These are phyloP conservation scores for Hericium erinaceus DNA, from an alignment of 768 basidiomycete species.

Conservation along the genomic window DNA sequence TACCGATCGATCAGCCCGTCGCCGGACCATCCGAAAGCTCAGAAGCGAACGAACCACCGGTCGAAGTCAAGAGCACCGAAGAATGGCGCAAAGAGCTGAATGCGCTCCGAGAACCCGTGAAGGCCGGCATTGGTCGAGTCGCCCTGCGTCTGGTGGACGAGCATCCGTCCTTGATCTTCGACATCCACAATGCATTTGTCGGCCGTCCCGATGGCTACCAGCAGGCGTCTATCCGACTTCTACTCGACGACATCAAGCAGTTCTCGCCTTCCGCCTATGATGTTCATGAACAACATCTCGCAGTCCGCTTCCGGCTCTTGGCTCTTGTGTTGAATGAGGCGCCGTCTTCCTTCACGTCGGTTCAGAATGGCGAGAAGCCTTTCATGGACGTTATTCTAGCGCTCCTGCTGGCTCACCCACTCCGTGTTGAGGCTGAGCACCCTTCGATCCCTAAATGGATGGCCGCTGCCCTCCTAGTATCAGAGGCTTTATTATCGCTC, in stretches of 20 bases:
- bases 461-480: constrained; percentile 74
- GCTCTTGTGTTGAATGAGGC: constrained; percentile 77
- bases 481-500: constrained; percentile 71
- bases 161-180: constrained; percentile 82
- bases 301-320: constrained; percentile 77
- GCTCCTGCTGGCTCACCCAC: constrained; percentile 49
- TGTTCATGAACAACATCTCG: constrained; percentile 64
- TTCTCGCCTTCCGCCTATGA: constrained; percentile 61
- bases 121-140: constrained; percentile 52
- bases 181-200: constrained; percentile 76
- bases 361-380: constrained; percentile 34
- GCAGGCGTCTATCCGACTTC: constrained; percentile 54
- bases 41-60: constrained; percentile 10
- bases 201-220: constrained; percentile 51
- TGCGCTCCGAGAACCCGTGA: constrained; percentile 54
- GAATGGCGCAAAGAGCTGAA: constrained; percentile 62
- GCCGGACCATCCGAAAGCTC: not conserved
- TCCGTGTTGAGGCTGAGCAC: constrained; percentile 42
- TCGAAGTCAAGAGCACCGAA: constrained; percentile 40
- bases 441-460: constrained; percentile 75
- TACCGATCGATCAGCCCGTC: not conserved
- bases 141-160: constrained; percentile 79
- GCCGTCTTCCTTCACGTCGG: constrained; percentile 42
- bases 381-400: constrained; percentile 65
- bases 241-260: constrained; percentile 69